Evolutionary conservation across 345 rosid species (phyloP).

Genomic region (Draba incana): DNA sequence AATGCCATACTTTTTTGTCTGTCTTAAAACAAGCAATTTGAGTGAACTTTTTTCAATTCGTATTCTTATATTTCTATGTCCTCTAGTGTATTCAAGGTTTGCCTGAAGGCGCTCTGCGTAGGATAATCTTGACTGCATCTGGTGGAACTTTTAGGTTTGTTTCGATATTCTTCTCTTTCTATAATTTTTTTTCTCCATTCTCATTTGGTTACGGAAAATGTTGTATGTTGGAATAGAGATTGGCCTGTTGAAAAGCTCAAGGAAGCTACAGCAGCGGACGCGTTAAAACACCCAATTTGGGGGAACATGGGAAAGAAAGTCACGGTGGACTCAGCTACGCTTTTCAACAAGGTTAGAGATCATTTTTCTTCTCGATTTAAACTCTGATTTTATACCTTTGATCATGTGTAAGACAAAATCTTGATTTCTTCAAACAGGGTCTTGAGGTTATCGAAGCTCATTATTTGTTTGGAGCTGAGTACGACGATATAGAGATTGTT

Average conservation of each 20-base stretch:
- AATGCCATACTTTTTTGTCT: neutral
- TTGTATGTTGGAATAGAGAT: conserved; percentile 52
- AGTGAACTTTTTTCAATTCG: neutral
- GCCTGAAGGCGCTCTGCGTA: conserved; percentile 83
- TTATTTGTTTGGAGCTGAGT: conserved; percentile 90
- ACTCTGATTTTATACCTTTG: neutral
- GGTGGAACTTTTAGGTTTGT: conserved; percentile 97
- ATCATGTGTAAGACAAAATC: neutral
- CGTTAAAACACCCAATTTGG: conserved; percentile 97
- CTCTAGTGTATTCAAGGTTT: conserved; percentile 91
- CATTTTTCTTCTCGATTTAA: neutral
- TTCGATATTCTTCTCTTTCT: conserved; percentile 15
- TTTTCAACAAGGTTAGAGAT: conserved; percentile 79
- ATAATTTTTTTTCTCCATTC: neutral
- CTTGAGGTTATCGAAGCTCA: conserved; percentile 98
- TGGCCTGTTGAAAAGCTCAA: conserved; percentile 91
- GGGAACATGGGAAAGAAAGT: conserved; percentile 97
- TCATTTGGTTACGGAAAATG: neutral
- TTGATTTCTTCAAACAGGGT: conserved; percentile 57
- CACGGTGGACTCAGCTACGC: conserved; percentile 97
- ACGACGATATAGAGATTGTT: conserved; percentile 84
- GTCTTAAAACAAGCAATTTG: neutral
- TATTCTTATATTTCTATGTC: conserved; percentile 2
- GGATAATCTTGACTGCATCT: conserved; percentile 90
- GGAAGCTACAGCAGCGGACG: conserved; percentile 91